Evolutionary conservation across 805 yeast genomes (phyloP).

Genomic region (Yamadazyma akitaensis): DNA sequence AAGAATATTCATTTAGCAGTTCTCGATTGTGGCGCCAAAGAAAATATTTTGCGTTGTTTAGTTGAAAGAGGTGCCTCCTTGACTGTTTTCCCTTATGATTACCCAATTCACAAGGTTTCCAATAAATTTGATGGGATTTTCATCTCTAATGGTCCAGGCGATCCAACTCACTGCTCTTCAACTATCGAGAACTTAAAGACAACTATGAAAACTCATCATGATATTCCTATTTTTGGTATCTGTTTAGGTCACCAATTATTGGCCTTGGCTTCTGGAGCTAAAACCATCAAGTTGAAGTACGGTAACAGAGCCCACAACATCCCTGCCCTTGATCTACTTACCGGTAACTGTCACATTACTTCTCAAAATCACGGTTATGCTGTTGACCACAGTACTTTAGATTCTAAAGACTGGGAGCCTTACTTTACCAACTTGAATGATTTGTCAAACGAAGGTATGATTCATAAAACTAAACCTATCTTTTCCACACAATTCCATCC

Average conservation of each 20-base stretch:
- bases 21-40: conserved; percentile 97
- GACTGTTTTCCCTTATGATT: conserved; percentile 95
- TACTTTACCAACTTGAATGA: conserved; percentile 93
- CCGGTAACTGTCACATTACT: conserved; percentile 95
- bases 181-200: conserved; percentile 73
- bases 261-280: conserved; percentile 93
- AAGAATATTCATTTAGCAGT: conserved; percentile 78
- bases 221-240: conserved; percentile 93
- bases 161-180: conserved; percentile 83
- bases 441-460: conserved; percentile 97
- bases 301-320: conserved; percentile 99
- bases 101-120: conserved; percentile 88
- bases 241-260: conserved; percentile 97
- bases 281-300: conserved; percentile 87
- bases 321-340: conserved; percentile 85
- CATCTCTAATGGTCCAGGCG: conserved; percentile 96
- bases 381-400: conserved; percentile 77
- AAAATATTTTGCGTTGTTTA: conserved; percentile 89
- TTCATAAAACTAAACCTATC: conserved; percentile 79
- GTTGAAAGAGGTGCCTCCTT: conserved; percentile 94
- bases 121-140: conserved; percentile 92
- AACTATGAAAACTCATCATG: conserved; percentile 59
- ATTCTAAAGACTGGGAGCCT: conserved; percentile 64
- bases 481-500: conserved; percentile 99
- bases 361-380: conserved; percentile 99